Conservation (phyloP, 2,329 filamentous ascomycete genomes). For the Colletotrichum liaoningense region DNA sequence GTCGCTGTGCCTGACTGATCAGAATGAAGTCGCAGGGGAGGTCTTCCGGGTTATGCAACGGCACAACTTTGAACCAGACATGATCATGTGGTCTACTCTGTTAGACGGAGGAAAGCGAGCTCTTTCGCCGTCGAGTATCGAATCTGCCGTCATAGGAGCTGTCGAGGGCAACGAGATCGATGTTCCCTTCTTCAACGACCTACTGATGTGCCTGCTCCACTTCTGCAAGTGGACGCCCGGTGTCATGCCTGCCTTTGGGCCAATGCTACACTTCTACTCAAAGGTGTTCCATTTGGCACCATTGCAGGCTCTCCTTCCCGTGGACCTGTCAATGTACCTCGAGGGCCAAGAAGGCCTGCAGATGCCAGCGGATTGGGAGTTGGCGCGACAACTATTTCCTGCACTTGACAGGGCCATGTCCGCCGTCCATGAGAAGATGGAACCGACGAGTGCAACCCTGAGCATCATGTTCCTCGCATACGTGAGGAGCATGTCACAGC, state of each 20-base stretch:
- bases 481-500: slow-evolving; percentile 51
- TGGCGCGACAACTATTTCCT: slow-evolving; percentile 41
- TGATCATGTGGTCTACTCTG: slow-evolving; percentile 75
- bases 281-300: slow-evolving; percentile 60
- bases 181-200: slow-evolving; percentile 60
- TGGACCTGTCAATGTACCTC: slow-evolving; percentile 32
- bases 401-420: slow-evolving; percentile 47
- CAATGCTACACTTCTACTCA: slow-evolving; percentile 61
- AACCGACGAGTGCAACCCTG: slow-evolving; percentile 53
- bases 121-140: slow-evolving; percentile 64
- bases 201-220: slow-evolving; percentile 55
- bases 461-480: slow-evolving; percentile 61
- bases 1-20: slow-evolving; percentile 75
- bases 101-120: slow-evolving; percentile 76
- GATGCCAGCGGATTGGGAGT: slow-evolving; percentile 34
- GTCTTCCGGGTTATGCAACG: slow-evolving; percentile 73
- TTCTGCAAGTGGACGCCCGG: slow-evolving; percentile 49
- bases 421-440: slow-evolving; percentile 37
- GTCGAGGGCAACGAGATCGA: slow-evolving; percentile 58
- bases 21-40: slow-evolving; percentile 71
- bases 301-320: slow-evolving; percentile 52
- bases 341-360: slow-evolving; percentile 22
- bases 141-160: slow-evolving; percentile 48
- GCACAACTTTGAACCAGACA: slow-evolving; percentile 71
- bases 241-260: slow-evolving; percentile 52